Base-by-base conservation (phyloP, 2,329 filamentous ascomycete genomes). In the Exophiala oligosperma region DNA sequence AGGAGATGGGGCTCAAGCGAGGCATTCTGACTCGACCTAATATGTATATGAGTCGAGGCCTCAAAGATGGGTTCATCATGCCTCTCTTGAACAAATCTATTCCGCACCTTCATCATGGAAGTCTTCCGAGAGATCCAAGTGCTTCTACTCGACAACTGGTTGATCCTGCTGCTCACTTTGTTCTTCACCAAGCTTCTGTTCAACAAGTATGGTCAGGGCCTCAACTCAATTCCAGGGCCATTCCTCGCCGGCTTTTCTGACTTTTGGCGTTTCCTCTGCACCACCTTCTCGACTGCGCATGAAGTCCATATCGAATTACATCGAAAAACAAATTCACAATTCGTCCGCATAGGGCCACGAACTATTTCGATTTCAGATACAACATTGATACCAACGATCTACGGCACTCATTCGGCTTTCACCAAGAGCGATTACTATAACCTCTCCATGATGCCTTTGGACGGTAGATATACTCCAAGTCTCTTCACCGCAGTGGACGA, bases 361-460 rank as follows among this genome's bases (percentile, higher is more conserved):
- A 77, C 77, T 0, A 73, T 94, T 1, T 90, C 88, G 0, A 91
- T 94, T 67, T 83, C 87, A 2, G 83, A 91, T 64, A 89, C 90
- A 0, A 82, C 82, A 57, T 87, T 88, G 0, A 78, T 93, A 64
- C 90, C 89, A 72, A 77, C 78, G 6, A 92, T 94, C 44, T 95
- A 94, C 70, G 90, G 90, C 0, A 74, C 92, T 40, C 92, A 92
- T 70, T 92, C 92, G 72, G 88, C 88, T 0, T 89, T 91, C 65
- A 76, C 83, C 47, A 94, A 94, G 83, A 88, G 89, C 71, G 47
- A 72, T 60, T 35, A 38, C 26, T 26, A 51, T 23, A 60, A 59
- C 29, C 38, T 54, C 21, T 17, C n/a, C 29, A 43, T 67, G 32
- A 63, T 64, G 26, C 51, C 68, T 2, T 62, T 64, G 8, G 65